A percentile compares a stretch with the other conserved stretches of the same genome.
Evolutionary conservation across 2,329 filamentous ascomycete species (phyloP).

Genomic region (Phialophora tarda): DNA sequence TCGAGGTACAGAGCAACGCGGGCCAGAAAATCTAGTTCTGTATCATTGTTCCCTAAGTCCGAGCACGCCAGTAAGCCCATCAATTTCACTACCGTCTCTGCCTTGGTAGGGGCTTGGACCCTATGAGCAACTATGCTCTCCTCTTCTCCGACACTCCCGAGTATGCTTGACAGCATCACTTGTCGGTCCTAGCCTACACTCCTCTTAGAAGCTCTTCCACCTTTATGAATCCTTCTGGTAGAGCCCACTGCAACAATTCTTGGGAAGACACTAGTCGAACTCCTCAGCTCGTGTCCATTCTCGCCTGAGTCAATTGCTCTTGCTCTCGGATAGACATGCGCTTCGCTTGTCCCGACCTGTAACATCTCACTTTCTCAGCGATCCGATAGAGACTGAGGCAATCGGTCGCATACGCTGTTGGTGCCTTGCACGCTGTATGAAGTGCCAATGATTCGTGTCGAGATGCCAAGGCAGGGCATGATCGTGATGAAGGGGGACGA

Average conservation of each 20-base stretch:
- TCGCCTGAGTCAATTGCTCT: neutral
- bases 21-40: neutral
- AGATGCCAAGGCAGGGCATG: neutral
- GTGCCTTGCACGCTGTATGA: neutral
- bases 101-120: neutral
- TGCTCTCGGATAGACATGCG: neutral
- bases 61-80: neutral
- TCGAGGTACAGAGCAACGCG: neutral
- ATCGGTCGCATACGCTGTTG: neutral
- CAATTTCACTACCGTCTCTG: neutral
- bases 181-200: neutral
- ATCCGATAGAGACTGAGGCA: neutral
- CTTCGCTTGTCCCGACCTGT: neutral
- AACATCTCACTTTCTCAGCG: neutral
- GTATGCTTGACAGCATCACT: neutral
- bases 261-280: neutral
- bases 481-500: neutral
- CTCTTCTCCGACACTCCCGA: neutral
- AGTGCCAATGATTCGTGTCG: neutral
- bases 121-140: neutral
- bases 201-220: neutral
- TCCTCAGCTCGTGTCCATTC: neutral
- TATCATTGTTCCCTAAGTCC: neutral
- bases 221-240: neutral
- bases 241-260: neutral